Evolutionary conservation across 169 alveolate species (phyloP).

Genomic region (Plasmodium billcollinsi): DNA sequence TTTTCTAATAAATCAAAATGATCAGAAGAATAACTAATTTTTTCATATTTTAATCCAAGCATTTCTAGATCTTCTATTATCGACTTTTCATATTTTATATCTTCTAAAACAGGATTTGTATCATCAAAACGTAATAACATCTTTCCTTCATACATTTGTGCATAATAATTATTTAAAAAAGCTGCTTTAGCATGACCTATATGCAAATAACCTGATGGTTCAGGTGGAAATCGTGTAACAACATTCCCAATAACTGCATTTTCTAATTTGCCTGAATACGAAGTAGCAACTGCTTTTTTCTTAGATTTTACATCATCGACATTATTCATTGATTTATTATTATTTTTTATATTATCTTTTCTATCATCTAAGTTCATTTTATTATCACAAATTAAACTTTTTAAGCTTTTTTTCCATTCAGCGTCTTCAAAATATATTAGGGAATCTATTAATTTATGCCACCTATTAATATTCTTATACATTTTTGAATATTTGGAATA

Average conservation of each 20-base stretch:
- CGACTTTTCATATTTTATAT: slow-evolving; percentile 95
- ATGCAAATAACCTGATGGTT: slow-evolving; percentile 99
- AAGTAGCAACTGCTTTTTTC: slow-evolving; percentile 13
- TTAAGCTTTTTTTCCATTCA: background rate
- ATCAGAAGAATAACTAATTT: slow-evolving; percentile 96
- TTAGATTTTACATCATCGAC: background rate
- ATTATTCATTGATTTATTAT: background rate
- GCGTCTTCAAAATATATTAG: slow-evolving; percentile 8
- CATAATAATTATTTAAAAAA: slow-evolving; percentile 95
- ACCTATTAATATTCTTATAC: slow-evolving; percentile 40
- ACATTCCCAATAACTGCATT: slow-evolving; percentile 96
- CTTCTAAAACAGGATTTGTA: slow-evolving; percentile 98
- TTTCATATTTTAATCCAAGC: slow-evolving; percentile 92
- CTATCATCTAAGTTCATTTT: background rate
- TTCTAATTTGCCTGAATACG: slow-evolving; percentile 87
- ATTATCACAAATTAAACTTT: background rate
- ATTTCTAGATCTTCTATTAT: slow-evolving; percentile 93
- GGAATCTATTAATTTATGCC: slow-evolving; percentile 42
- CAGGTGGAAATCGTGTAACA: slow-evolving; percentile 99
- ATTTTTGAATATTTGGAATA: slow-evolving; percentile 13
- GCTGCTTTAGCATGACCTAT: slow-evolving; percentile 99
- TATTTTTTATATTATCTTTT: slow-evolving; percentile 5
- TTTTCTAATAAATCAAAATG: slow-evolving; percentile 93
- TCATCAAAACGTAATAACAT: slow-evolving; percentile 98
- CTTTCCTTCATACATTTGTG: slow-evolving; percentile 95